Evolutionary conservation across 208 protist genomes (phyloP), one percentile per base, ranked within the genome.

Genomic region (Crithidia thermophila): DNA sequence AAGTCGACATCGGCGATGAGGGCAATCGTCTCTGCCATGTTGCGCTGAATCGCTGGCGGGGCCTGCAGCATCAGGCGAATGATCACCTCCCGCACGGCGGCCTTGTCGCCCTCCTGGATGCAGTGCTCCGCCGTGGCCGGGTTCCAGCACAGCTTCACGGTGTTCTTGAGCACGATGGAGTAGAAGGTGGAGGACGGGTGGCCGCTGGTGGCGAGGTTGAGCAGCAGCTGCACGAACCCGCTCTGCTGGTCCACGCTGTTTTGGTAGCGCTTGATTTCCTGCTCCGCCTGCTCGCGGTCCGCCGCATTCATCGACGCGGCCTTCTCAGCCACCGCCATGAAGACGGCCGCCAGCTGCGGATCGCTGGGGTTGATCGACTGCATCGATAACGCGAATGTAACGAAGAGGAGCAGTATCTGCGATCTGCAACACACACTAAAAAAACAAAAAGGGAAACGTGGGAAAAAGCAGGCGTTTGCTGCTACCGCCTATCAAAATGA

Each of bases 1-100:
- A 99, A 99, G 75, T 99, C 97, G 18, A 82, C 57, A 31, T 89
- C 61, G 10, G 90, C 85, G 52, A 98, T 98, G 30, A 97, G 72
- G 34, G 86, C 66, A 43, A 98, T 84, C 27, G 94, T 79, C 57
- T 96, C 96, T 0, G 87, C 82, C n/a, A 98, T 74, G 66, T 97
- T 96, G 51, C 81, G 72, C 70, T 97, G 93, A 11, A 98, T 59
- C 11, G 55, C 62, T 4, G 63, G 18, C 0, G 84, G 49, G 21
- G 82, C 65, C 23, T 25, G 25, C 33, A 98, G 65, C 84, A 98
- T 86, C 13, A 73, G 56, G 7, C 39, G 13, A 52, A 91, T 83
- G 37, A 96, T 83, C 18, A 58, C 72, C 1, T 79, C 62, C 9
- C 88, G 84, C 33, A 94, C 56, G 20, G 76, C 37, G 11, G 51